Evolutionary conservation across 805 yeast genomes (phyloP), one percentile per base, ranked within the genome.

Genomic region (Saccharomycopsis javanensis): DNA sequence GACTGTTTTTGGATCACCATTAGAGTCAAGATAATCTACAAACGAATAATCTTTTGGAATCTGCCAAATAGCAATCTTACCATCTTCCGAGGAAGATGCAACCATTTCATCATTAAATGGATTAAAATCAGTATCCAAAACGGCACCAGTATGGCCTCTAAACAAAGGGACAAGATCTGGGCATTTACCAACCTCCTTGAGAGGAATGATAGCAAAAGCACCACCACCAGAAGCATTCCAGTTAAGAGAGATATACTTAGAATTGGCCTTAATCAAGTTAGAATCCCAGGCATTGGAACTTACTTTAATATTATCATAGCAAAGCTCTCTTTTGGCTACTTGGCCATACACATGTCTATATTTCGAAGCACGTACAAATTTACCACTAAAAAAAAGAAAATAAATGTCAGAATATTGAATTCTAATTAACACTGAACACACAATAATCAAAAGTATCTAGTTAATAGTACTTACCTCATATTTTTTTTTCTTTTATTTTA

Each of bases 161-260:
- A 92, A 94, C 63, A 94, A 77, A 1, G 99, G 94, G 53, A 90
- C 91, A 60, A 85, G 81, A 64, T 94, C 99, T 3, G 97, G 97
- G 6, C 91, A 83, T 68, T 91, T 94, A 8, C 99, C 98, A 18
- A 81, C 84, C 69, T 92, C 97, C 7, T 69, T 68, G 27, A 88
- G 74, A 1, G 99, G 99, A 60, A 94, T 82, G 11, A 95, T 87
- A 0, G 96, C 97, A 75, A 94, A 91, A 0, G 98, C 95, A 55
- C 99, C 99, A 61, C 98, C 98, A 45, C 98, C 98, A 10, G 96
- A 85, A 33, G 97, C 78, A 59, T 88, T 89, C 96, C 97, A 90
- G 69, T 88, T 90, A 62, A 90, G 85, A 0, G 96, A 78, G 46
- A 94, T 71, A 66, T 81, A 94, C 69, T 86, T 85, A 38, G 97